Base-by-base conservation (phyloP, 2,329 filamentous ascomycete genomes). In the Diplocarpon rosae region DNA sequence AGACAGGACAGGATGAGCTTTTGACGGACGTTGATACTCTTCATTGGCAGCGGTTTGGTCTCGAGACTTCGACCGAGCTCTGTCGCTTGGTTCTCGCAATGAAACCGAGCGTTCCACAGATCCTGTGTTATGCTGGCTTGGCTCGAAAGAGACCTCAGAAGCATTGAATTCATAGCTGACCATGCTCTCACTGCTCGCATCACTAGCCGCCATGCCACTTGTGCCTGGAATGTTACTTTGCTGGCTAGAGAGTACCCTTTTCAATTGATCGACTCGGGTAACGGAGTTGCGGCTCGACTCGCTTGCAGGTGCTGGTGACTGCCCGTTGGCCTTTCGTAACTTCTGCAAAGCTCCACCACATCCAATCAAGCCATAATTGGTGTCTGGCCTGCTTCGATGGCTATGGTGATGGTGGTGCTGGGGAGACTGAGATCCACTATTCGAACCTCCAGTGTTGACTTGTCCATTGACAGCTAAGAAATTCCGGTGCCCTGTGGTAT, bases 91-190 rank as follows among this genome's bases (percentile, higher is more conserved):
- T 29, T 52, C 56, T 14, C 51, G 56, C 24, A 55, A 46, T 20
- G 58, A 61, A 5, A 36, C 51, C 3, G 53, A 56, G 15, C 56
- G 50, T 48, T 59, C 56, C 42, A 53, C 46, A 20, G 32, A 41
- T 15, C 35, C 39, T 8, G 46, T 14, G 20, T 52, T 51, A 28
- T 53, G 51, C 33, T 56, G 52, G 8, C 39, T 45, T 13, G 54
- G 53, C 32, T 75, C 77, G 60, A 76, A 80, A 32, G 76, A 82
- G 15, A 77, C 64, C 56, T 85, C 81, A 6, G 79, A 83, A n/a
- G 75, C 69, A 36, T 75, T 74, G 52, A 76, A 72, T 45, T 85
- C 80, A 51, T 80, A 83, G 65, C 79, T 84, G 51, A 82, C 73
- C 69, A 86, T 75, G 61, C 80, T 85, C 43, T 86, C 82, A 45